These are phyloP conservation scores for Lyophyllum atratum DNA, from an alignment of 768 basidiomycete species.

Conservation along the genomic window DNA sequence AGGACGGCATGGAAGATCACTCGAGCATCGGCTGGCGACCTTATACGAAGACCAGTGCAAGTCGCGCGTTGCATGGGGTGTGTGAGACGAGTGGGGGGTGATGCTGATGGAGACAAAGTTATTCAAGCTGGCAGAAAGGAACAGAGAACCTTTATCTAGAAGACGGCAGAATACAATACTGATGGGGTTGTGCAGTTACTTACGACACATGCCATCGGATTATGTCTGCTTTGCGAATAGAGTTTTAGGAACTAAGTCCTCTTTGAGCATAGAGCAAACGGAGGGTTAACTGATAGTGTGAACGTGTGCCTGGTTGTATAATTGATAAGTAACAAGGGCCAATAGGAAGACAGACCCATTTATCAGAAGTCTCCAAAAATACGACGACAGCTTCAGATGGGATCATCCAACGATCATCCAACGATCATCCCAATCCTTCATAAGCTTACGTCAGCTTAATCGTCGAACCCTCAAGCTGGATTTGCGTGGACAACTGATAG, in stretches of 20 bases:
- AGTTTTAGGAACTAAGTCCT: conserved; percentile 47
- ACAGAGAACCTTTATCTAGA: conserved; percentile 35
- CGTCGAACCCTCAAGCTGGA: background rate
- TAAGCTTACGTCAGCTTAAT: conserved; percentile 1
- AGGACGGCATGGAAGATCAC: conserved; percentile 77
- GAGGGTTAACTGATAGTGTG: conserved; percentile 36
- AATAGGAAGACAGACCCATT: conserved; percentile 8
- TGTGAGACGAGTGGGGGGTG: background rate
- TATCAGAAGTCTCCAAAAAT: background rate
- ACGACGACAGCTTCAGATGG: background rate
- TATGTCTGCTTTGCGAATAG: conserved; percentile 40
- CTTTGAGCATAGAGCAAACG: conserved; percentile 27
- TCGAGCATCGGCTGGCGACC: conserved; percentile 53
- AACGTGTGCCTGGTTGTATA: conserved; percentile 31
- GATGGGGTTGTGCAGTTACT: conserved; percentile 44
- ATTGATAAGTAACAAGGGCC: conserved; percentile 15
- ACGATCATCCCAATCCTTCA: too few species aligned
- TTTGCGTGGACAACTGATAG: conserved; percentile 1
- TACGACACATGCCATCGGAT: conserved; percentile 38
- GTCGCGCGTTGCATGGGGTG: conserved; percentile 50
- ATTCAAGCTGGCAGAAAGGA: conserved; percentile 18
- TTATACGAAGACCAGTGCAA: conserved; percentile 50
- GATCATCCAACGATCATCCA: too few species aligned
- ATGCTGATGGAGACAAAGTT: background rate
- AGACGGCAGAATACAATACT: conserved; percentile 35